Evolutionary conservation across 768 basidiomycete species (phyloP), one percentile per base, ranked within the genome.

Genomic region (Saitozyma sp.): DNA sequence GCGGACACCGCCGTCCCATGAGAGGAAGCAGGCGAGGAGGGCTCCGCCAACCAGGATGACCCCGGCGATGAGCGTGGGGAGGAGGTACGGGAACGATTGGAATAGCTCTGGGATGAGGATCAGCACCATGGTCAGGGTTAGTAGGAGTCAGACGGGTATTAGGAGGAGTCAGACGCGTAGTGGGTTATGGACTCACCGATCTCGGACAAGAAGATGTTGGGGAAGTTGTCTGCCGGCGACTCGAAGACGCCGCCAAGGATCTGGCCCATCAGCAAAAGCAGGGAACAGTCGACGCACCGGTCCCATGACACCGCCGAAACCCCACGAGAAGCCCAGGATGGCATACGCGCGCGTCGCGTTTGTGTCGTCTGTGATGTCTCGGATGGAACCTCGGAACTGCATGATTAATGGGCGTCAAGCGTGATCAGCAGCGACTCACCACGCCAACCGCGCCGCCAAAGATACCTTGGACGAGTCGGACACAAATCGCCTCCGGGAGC

Each of bases 331-430:
- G 86, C 93, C 94, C 52, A 97, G 82, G 61, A 94, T 90, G 51
- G 93, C 91, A 78, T 97, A 98, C 20, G 95, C 96, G 68, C 92
- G 85, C 29, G 90, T 90, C 79, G 97, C 94, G 79, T 99, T 99
- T 56, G 87, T 89, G 38, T 87, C 81, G 78, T 98, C 94, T 66
- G 41, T 94, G 61, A 99, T 84, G 66, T 88, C 87, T 11, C 90
- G 82, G 55, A 98, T 88, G 17, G 87, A 89, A 11, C 92, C 90
- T 73, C 95, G 86, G 50, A 76, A 78, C 76, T 75, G 56, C 6
- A 13, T 1, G 20, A 20, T 51, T 1, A 57, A 46, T 29, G n/a
- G 42, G 2, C 17, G 20, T 13, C 45, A 60, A 41, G 38, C 10
- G 19, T 3, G 29, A 29, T 2, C 29, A 29, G 29, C 29, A 29